Conservation (phyloP, 1,139 yeast genomes). For the Kodamaea sp. region DNA sequence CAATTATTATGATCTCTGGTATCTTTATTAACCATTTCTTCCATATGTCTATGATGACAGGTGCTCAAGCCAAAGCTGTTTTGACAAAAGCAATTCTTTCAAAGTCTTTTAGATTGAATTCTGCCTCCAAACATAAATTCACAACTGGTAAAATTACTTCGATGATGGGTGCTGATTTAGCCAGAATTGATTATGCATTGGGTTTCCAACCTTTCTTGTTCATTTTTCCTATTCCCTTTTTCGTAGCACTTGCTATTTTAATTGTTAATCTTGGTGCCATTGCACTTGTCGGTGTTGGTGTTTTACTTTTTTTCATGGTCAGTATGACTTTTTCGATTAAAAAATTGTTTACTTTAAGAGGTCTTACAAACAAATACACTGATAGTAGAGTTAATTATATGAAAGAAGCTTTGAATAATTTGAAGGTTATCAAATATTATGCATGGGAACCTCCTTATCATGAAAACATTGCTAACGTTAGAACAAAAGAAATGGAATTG, state of each 20-base stretch:
- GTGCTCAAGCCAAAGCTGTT: conserved; percentile 34
- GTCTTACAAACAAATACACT: conserved; percentile 44
- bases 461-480: conserved; percentile 41
- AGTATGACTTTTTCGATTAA: conserved; percentile 37
- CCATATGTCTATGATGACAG: conserved; percentile 51
- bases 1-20: conserved; percentile 31
- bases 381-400: conserved; percentile 59
- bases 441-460: conserved; percentile 64
- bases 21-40: conserved; percentile 60
- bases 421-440: conserved; percentile 68
- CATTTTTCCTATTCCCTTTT: conserved; percentile 59
- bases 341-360: conserved; percentile 41
- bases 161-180: conserved; percentile 72
- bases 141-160: conserved; percentile 38
- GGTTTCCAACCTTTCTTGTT: conserved; percentile 66
- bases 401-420: conserved; percentile 60
- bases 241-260: conserved; percentile 59
- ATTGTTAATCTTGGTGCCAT: conserved; percentile 70
- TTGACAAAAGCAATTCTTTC: conserved; percentile 32
- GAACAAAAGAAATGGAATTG: conserved; percentile 49
- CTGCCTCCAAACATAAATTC: conserved; percentile 26
- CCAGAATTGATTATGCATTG: conserved; percentile 74
- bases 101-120: conserved; percentile 30
- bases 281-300: conserved; percentile 60
- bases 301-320: conserved; percentile 31